phyloP scores from a whole-genome alignment of 2,329 filamentous ascomycete species.

The Balansia obtecta region DNA sequence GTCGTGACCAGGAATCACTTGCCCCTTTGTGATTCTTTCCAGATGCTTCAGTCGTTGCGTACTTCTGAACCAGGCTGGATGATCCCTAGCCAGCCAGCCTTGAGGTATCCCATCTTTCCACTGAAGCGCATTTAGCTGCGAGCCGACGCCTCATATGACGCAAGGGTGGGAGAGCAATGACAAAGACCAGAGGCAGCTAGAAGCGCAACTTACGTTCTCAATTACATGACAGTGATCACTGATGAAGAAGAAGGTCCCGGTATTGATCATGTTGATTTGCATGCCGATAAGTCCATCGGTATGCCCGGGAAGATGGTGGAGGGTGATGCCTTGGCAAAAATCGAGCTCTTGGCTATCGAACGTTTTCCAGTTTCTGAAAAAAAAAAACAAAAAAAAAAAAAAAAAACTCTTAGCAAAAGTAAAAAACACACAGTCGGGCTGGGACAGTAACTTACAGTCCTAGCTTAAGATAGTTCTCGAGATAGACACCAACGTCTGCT shows the following conservation, averaged over 20 bases:
- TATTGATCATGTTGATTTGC: constrained; percentile 19
- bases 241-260: constrained; percentile 20
- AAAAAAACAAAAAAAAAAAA: no score
- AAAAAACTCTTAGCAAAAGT: no score
- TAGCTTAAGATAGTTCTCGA: constrained; percentile 10
- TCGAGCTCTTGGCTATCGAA: constrained; percentile 10
- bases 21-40: constrained; percentile 9
- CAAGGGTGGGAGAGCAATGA: no score
- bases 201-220: constrained; percentile 1
- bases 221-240: constrained; percentile 20
- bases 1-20: constrained; percentile 11
- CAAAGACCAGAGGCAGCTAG: background rate
- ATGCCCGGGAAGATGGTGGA: constrained; percentile 13
- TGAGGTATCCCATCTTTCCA: constrained; percentile 15
- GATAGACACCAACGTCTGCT: constrained; percentile 10
- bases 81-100: constrained; percentile 21
- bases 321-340: constrained; percentile 11
- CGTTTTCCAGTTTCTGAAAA: constrained; percentile 12
- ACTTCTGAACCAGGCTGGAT: constrained; percentile 20
- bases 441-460: background rate
- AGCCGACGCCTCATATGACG: no score
- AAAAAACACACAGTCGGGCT: no score
- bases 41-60: constrained; percentile 18
- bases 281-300: constrained; percentile 17
- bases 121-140: constrained; percentile 6